Evolutionary conservation across 345 rosid genomes (phyloP).

Genomic region (Reutealis trisperma): DNA sequence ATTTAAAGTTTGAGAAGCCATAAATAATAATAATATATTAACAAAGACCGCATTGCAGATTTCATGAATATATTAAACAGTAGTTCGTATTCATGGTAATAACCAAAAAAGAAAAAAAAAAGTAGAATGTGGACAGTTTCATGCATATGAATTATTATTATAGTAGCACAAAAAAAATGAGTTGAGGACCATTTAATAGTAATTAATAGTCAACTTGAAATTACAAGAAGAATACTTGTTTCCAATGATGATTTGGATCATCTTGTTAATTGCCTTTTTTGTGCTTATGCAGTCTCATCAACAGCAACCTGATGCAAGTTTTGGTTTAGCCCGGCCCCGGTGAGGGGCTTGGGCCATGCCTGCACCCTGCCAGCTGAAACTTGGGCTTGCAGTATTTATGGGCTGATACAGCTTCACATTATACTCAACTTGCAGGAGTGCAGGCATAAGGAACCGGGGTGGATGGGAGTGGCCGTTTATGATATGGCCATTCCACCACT

Average conservation of each 20-base stretch:
- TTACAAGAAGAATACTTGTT: neutral
- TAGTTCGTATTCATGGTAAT: too few relatives aligned
- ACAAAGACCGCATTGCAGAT: too few relatives aligned
- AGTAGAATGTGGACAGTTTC: neutral
- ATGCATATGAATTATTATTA: neutral
- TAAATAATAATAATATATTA: too few relatives aligned
- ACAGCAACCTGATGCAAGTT: constrained; percentile 73
- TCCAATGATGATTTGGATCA: constrained; percentile 2
- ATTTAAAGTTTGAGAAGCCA: neutral
- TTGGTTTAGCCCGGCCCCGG: constrained; percentile 92
- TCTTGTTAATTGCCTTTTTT: neutral
- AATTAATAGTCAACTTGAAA: neutral
- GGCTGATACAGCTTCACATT: constrained; percentile 11
- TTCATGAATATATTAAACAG: too few relatives aligned
- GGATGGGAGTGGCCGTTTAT: constrained; percentile 31
- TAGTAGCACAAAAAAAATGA: too few relatives aligned
- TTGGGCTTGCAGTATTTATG: constrained; percentile 18
- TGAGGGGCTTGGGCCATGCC: constrained; percentile 95
- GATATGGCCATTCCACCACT: constrained; percentile 22
- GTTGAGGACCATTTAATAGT: neutral
- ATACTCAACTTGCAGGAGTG: constrained; percentile 48
- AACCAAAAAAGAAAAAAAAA: too few relatives aligned
- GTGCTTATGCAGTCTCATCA: constrained; percentile 49
- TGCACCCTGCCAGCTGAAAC: constrained; percentile 50
- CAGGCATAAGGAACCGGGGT: constrained; percentile 63